Percentiles rank a stretch among this genome's conserved stretches.
Conservation (phyloP, 768 basidiomycete species). For the Boletus sp. region DNA sequence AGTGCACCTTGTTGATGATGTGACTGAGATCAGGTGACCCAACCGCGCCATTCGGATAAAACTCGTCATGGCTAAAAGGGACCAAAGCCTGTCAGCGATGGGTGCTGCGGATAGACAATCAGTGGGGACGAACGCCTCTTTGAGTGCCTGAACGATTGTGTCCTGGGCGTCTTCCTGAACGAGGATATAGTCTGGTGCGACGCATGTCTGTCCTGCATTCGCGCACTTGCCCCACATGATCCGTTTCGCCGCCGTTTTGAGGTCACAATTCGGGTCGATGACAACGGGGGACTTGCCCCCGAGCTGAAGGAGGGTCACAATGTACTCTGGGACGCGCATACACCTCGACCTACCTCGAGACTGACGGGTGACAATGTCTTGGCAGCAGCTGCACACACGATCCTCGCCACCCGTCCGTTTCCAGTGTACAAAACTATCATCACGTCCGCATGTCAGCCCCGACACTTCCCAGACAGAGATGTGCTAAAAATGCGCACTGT, state of each 20-base stretch:
- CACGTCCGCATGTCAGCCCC: neutral
- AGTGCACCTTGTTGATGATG: constrained; percentile 53
- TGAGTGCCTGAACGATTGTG: constrained; percentile 38
- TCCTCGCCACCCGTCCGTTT: constrained; percentile 55
- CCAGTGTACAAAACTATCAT: constrained; percentile 53
- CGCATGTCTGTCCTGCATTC: constrained; percentile 80
- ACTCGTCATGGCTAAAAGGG: constrained; percentile 24
- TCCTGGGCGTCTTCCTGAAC: constrained; percentile 43
- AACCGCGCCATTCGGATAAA: constrained; percentile 44
- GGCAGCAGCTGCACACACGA: constrained; percentile 73
- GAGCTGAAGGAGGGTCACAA: constrained; percentile 38
- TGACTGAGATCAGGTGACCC: constrained; percentile 46
- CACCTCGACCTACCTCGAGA: constrained; percentile 43
- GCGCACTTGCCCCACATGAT: constrained; percentile 75
- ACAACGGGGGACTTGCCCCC: constrained; percentile 80
- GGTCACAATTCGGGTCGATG: constrained; percentile 66
- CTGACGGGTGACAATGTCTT: constrained; percentile 71
- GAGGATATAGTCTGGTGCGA: constrained; percentile 59
- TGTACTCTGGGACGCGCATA: neutral
- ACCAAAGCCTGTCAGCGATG: neutral
- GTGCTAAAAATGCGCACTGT: constrained; percentile 37
- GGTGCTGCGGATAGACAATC: neutral
- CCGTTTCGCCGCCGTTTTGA: constrained; percentile 62
- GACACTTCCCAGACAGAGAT: neutral
- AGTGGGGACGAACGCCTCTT: constrained; percentile 39